Evolutionary conservation across 768 basidiomycete genomes (phyloP), one percentile per base, ranked within the genome.

Genomic region (Favolaschia claudopus): DNA sequence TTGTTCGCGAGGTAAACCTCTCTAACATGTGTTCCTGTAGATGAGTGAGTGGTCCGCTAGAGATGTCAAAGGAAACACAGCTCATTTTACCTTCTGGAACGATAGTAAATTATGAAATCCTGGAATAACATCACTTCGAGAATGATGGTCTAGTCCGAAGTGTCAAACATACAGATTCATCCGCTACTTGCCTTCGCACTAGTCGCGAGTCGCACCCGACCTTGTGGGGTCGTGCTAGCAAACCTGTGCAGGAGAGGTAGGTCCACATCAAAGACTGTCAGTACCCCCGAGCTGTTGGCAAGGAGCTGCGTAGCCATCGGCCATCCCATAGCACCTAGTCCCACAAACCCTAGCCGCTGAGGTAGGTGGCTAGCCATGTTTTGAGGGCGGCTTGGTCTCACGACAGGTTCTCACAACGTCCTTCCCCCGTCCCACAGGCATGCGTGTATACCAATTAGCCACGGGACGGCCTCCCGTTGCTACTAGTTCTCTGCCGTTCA

Each of bases 261-360:
- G 58, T 79, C 70, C 13, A 79, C 63, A 59, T 81, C 79, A 46
- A 74, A 80, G 15, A 80, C 70, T 38, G 58, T 60, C 37, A 81
- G 36, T 9, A 59, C 44, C 17, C 63, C 66, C n/a, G 69, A 22
- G 7, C 73, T 70, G 10, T 75, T 51, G 42, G 74, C 75, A 42
- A 72, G 70, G 9, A 81, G 60, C 38, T 75, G 75, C 25, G 63
- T 60, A 7, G 76, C 78, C 79, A 81, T 79, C 0, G 78, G 79
- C 62, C 74, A 78, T 4, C 78, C 78, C 79, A 81, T 80, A 1
- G 77, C 77, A 12, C 79, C 79, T 6, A 79, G 67, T 17, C 78
- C 54, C 12, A 27, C 77, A 47, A 81, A 79, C 58, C 78, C 79
- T 50, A 72, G 72, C 24, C 48, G 47, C 46, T 52, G 28, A 1